Evolutionary conservation across 495 filamentous ascomycete genomes (phyloP).

Genomic region (Astrothelium macrocarpum): DNA sequence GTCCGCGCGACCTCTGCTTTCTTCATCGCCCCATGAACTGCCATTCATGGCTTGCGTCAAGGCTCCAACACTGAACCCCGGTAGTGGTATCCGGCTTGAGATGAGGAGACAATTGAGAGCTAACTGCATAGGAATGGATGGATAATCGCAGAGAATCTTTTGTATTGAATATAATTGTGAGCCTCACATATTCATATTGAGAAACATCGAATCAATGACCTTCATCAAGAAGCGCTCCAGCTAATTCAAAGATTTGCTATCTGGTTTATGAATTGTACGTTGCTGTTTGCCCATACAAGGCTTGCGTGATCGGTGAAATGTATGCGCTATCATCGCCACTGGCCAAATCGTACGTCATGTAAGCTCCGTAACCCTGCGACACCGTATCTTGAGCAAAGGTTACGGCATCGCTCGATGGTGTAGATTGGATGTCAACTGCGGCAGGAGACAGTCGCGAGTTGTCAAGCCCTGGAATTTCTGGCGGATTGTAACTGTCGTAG

Average conservation of each 20-base stretch:
- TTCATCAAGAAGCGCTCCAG: not conserved
- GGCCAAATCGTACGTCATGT: conserved; percentile 2
- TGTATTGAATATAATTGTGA: too few relatives aligned
- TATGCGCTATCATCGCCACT: not conserved
- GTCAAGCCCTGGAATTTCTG: not conserved
- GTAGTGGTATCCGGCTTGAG: too few relatives aligned
- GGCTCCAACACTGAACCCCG: too few relatives aligned
- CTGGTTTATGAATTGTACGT: not conserved
- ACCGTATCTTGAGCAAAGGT: not conserved
- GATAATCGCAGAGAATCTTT: too few relatives aligned
- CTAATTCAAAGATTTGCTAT: not conserved
- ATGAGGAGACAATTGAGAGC: too few relatives aligned
- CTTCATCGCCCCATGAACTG: too few relatives aligned
- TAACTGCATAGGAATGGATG: too few relatives aligned
- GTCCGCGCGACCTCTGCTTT: too few relatives aligned
- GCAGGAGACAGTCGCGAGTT: not conserved
- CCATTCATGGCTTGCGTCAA: too few relatives aligned
- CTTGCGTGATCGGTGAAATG: conserved; percentile 3
- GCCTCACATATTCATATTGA: too few relatives aligned
- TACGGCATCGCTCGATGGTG: not conserved
- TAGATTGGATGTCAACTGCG: not conserved
- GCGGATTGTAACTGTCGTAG: not conserved
- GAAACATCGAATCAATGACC: too few relatives aligned
- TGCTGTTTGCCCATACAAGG: not conserved
- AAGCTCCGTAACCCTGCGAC: not conserved